Percentiles rank a stretch among this genome's conserved stretches.
phyloP scores from a whole-genome alignment of 805 yeast species.

The Cyberlindnera mississippiensis region DNA sequence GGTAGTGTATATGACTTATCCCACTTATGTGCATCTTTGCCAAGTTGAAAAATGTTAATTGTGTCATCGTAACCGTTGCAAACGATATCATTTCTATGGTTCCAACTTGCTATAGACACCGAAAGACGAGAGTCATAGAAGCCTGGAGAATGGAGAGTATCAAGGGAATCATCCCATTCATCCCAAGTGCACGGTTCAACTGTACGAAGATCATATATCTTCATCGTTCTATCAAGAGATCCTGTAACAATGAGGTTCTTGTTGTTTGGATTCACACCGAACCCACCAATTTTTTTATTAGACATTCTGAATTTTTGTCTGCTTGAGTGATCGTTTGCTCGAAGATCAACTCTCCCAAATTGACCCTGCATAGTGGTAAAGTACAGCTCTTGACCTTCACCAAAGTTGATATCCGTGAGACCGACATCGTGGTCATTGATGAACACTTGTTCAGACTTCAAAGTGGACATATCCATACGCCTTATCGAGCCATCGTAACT shows the following conservation, averaged over 20 bases:
- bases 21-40: conserved; percentile 24
- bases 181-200: conserved; percentile 50
- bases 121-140: conserved; percentile 72
- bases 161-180: conserved; percentile 40
- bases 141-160: conserved; percentile 40
- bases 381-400: conserved; percentile 55
- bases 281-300: conserved; percentile 91
- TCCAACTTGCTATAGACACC: conserved; percentile 76
- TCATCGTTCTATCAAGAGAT: conserved; percentile 79
- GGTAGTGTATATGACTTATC: conserved; percentile 14
- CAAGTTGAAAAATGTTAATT: conserved; percentile 64
- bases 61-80: conserved; percentile 94
- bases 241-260: conserved; percentile 75
- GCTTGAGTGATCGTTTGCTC: conserved; percentile 41
- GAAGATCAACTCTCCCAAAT: conserved; percentile 67
- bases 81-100: conserved; percentile 61
- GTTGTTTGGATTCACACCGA: conserved; percentile 68
- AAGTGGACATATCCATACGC: conserved; percentile 58
- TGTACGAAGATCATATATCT: conserved; percentile 82
- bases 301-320: conserved; percentile 47
- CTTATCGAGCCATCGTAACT: conserved; percentile 90
- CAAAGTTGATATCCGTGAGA: conserved; percentile 67
- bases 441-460: conserved; percentile 57
- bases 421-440: conserved; percentile 59
- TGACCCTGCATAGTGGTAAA: conserved; percentile 79